A percentile compares a stretch with the other conserved stretches of the same genome.
phyloP scores from a whole-genome alignment of 2,329 filamentous ascomycete species.

The Leptoxyphium fumago region DNA sequence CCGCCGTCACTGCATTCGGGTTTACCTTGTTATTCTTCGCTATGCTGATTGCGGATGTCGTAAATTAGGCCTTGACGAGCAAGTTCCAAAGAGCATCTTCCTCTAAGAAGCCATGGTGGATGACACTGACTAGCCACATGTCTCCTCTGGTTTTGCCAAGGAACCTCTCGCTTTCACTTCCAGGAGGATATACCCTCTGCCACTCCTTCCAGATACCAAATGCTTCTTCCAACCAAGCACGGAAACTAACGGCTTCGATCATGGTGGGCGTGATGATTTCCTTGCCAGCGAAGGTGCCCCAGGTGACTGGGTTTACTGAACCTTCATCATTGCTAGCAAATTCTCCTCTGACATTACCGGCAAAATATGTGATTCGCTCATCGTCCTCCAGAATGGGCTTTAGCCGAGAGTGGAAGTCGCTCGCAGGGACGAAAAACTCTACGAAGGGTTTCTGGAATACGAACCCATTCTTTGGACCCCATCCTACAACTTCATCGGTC shows the following conservation, averaged over 20 bases:
- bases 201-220: slow-evolving; percentile 94
- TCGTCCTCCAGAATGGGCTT: slow-evolving; percentile 49
- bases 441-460: slow-evolving; percentile 98
- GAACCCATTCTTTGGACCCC: slow-evolving; percentile 84
- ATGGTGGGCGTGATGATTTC: slow-evolving; percentile 95
- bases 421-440: slow-evolving; percentile 73
- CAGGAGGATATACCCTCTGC: slow-evolving; percentile 71
- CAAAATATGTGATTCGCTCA: slow-evolving; percentile 72
- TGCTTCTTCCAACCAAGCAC: slow-evolving; percentile 88
- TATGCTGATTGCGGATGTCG: too few species aligned
- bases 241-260: slow-evolving; percentile 88
- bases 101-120: slow-evolving; percentile 65
- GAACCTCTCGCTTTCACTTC: slow-evolving; percentile 55
- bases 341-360: slow-evolving; percentile 61
- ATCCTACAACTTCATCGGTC: slow-evolving; percentile 68
- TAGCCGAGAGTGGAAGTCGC: slow-evolving; percentile 53
- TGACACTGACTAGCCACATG: slow-evolving; percentile 81
- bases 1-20: too few species aligned
- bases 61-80: neutral
- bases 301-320: slow-evolving; percentile 82
- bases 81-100: slow-evolving; percentile 52
- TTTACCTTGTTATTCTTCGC: too few species aligned
- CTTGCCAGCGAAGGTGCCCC: slow-evolving; percentile 89
- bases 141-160: slow-evolving; percentile 53
- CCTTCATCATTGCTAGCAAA: slow-evolving; percentile 55